Percentiles rank a stretch among this genome's conserved stretches.
Conservation (phyloP, 768 basidiomycete species). For the Lentinula aciculospora region DNA sequence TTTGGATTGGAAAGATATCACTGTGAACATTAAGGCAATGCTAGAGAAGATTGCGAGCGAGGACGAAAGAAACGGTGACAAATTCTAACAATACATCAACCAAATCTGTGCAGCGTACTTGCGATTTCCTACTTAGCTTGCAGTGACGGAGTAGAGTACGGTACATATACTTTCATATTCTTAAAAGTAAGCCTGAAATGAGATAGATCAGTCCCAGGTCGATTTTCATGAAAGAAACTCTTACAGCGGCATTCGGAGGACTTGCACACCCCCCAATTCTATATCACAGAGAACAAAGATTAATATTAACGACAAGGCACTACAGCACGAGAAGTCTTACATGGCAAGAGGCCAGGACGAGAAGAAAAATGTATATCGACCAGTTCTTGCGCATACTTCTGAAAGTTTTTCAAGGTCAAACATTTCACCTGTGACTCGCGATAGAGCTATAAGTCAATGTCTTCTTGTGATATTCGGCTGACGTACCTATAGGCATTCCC, state of each 20-base stretch:
- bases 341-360: constrained; percentile 71
- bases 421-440: constrained; percentile 47
- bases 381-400: constrained; percentile 46
- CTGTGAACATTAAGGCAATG: background rate
- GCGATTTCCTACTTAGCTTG: too few species aligned
- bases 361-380: constrained; percentile 71
- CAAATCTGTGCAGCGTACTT: too few species aligned
- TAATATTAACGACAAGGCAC: background rate
- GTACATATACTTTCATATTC: background rate
- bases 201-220: background rate
- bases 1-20: background rate
- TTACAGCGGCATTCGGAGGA: constrained; percentile 66
- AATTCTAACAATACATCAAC: too few species aligned
- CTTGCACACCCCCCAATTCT: constrained; percentile 67
- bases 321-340: constrained; percentile 29
- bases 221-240: constrained; percentile 12
- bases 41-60: background rate
- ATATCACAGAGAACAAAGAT: constrained; percentile 3
- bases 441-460: background rate
- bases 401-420: constrained; percentile 67
- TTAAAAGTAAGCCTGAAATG: background rate
- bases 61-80: too few species aligned
- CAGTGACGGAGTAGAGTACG: too few species aligned
- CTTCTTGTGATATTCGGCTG: background rate
- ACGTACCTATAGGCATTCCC: constrained; percentile 68